Evolutionary conservation across 2,329 filamentous ascomycete species (phyloP), one percentile per base, ranked within the genome.

Genomic region (Verticillium albo-atrum): DNA sequence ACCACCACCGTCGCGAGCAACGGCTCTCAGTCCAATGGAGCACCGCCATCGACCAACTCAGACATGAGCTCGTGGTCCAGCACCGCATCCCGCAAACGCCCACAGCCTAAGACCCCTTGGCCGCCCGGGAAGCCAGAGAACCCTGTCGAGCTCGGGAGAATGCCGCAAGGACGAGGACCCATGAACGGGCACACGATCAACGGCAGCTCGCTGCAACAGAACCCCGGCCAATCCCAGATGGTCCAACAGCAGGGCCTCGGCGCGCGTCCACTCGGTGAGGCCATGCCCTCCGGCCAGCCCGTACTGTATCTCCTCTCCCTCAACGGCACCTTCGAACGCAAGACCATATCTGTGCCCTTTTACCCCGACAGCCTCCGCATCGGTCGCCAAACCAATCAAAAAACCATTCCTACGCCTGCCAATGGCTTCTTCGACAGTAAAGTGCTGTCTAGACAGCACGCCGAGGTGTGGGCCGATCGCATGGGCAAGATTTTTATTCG

Each of bases 341-440:
- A 99, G 77, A 95, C 93, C 51, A 98, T 99, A 67, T 91, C 85
- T 34, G 91, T 99, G 2, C 95, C 95, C 0, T 97, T 90, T 72
- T 90, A 86, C 64, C 95, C 95, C n/a, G 94, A 98, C n/a, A 89
- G 91, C 47, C 81, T 99, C 55, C 88, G 92, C 63, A 97, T 99
- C 70, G 95, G 95, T 52, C 89, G 95, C 54, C 95, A 99, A 75
- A 99, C 95, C 23, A 99, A 99, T 74, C 91, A 92, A 65, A 98
- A 97, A 75, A 98, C 95, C 0, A 85, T 96, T 14, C 95, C 95
- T 0, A 97, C 93, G 0, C 88, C 92, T 0, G 78, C 88, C 62
- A 99, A 99, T 75, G 95, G 95, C 35, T 99, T 90, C 74, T 99
- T 99, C 70, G 95, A 99, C 74, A 98, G 94, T 56, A 99, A 99